phyloP scores from a whole-genome alignment of 2,329 filamentous ascomycete species.

The Leptographium galeiforme region DNA sequence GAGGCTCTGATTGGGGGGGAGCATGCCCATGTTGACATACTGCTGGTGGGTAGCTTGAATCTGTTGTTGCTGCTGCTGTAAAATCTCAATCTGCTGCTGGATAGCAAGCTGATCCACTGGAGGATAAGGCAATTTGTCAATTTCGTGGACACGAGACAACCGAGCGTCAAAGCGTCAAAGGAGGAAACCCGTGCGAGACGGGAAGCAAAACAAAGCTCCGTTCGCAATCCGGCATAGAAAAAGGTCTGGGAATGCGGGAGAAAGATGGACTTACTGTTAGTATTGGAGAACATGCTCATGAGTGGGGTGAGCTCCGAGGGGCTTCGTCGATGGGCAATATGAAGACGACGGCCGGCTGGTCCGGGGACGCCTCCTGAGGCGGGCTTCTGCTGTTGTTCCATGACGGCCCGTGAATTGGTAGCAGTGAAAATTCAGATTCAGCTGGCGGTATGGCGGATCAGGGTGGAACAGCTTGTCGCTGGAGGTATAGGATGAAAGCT shows the following conservation, averaged over 20 bases:
- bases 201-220: not conserved
- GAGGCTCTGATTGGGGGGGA: conserved; percentile 67
- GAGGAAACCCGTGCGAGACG: not conserved
- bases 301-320: conserved; percentile 93
- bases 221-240: not conserved
- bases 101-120: conserved; percentile 94
- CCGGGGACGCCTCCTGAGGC: conserved; percentile 49
- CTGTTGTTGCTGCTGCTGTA: conserved; percentile 96
- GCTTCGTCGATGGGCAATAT: conserved; percentile 94
- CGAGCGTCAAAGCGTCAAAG: conserved; percentile 6
- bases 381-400: conserved; percentile 52
- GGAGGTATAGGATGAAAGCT: not conserved
- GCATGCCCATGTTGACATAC: conserved; percentile 94
- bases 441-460: not conserved
- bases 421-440: no score
- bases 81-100: conserved; percentile 92
- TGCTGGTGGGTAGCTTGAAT: conserved; percentile 94
- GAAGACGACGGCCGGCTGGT: conserved; percentile 75
- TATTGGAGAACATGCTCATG: conserved; percentile 76
- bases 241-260: not conserved
- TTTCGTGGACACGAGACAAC: conserved; percentile 1
- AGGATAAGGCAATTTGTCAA: conserved; percentile 9
- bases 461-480: not conserved
- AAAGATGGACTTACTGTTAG: conserved; percentile 41
- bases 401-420: conserved; percentile 21